These are phyloP conservation scores for Jamesozyma lodderae DNA, from an alignment of 805 yeast genomes.

Conservation along the genomic window DNA sequence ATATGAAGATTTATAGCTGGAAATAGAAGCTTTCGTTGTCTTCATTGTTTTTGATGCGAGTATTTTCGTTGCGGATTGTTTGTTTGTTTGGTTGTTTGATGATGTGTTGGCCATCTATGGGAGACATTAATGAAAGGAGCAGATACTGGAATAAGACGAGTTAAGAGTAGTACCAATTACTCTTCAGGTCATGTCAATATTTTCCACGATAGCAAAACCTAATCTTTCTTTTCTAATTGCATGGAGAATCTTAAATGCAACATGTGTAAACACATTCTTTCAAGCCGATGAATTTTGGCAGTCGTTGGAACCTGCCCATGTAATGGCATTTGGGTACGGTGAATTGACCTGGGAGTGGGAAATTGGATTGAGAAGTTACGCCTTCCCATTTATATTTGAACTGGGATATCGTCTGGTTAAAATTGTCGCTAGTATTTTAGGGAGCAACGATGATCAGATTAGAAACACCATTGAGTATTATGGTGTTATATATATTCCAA, in stretches of 20 bases:
- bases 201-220: no score
- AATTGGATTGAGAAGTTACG: constrained; percentile 60
- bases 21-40: no score
- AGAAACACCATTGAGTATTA: constrained; percentile 25
- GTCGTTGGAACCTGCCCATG: constrained; percentile 85
- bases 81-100: no score
- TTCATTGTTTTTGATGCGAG: no score
- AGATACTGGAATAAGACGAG: no score
- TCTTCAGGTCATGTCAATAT: no score
- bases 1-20: no score
- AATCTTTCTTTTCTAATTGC: constrained; percentile 25
- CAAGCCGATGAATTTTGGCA: constrained; percentile 98
- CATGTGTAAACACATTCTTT: constrained; percentile 63
- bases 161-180: no score
- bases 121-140: no score
- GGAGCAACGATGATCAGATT: not conserved
- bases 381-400: constrained; percentile 68
- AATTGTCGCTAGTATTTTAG: not conserved
- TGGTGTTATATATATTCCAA: constrained; percentile 48
- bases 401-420: constrained; percentile 15
- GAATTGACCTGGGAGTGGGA: constrained; percentile 93
- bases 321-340: constrained; percentile 67
- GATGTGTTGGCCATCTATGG: no score
- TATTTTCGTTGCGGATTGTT: no score
- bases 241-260: constrained; percentile 51